phyloP scores from a whole-genome alignment of 1,139 yeast species.

The Zygoascus meyerae region DNA sequence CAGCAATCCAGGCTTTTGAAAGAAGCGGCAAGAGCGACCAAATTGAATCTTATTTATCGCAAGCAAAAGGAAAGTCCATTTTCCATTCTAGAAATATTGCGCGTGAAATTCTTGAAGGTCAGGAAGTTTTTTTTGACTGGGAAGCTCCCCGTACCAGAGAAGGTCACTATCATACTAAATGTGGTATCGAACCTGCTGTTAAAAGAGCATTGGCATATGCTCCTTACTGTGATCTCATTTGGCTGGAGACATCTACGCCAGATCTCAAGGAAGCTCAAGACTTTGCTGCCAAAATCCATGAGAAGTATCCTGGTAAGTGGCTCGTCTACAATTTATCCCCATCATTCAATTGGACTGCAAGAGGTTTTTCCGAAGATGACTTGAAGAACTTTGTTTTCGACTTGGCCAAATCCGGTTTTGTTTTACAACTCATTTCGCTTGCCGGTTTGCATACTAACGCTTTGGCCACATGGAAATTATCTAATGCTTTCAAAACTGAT shows the following conservation, averaged over 20 bases:
- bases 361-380: conserved; percentile 45
- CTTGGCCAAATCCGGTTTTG: conserved; percentile 50
- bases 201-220: conserved; percentile 49
- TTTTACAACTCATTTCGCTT: conserved; percentile 47
- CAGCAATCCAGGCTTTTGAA: conserved; percentile 34
- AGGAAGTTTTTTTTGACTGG: conserved; percentile 45
- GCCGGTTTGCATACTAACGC: conserved; percentile 53
- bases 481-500: conserved; percentile 41
- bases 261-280: conserved; percentile 45
- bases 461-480: conserved; percentile 45
- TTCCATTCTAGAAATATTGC: conserved; percentile 35
- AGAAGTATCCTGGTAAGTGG: conserved; percentile 46
- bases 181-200: conserved; percentile 50
- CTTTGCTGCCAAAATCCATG: conserved; percentile 45
- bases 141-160: conserved; percentile 55
- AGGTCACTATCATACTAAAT: conserved; percentile 47
- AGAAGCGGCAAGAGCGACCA: conserved; percentile 33
- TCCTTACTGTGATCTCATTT: conserved; percentile 51
- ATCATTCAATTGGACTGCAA: conserved; percentile 53
- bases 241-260: conserved; percentile 58
- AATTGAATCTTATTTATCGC: conserved; percentile 29
- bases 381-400: conserved; percentile 49
- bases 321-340: conserved; percentile 56
- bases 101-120: conserved; percentile 25
- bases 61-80: conserved; percentile 32